A percentile compares a stretch with the other conserved stretches of the same genome.
These are phyloP conservation scores for Fomitopsis palustris DNA, from an alignment of 1,284 basidiomycete genomes.

Conservation along the genomic window DNA sequence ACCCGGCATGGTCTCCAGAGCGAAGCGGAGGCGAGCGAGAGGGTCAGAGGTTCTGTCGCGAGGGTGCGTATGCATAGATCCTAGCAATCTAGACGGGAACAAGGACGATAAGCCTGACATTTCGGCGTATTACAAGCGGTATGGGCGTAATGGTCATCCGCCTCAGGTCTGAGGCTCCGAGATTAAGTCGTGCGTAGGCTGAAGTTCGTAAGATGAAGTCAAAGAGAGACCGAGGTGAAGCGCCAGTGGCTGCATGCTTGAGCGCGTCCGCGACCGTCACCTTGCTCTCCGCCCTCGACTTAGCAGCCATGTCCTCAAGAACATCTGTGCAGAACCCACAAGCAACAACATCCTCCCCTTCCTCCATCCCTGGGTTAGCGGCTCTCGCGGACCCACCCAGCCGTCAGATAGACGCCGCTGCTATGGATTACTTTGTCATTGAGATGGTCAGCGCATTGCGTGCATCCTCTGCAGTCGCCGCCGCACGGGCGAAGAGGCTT, in stretches of 20 bases:
- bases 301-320: conserved; percentile 30
- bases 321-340: conserved; percentile 30
- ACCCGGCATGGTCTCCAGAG: conserved; percentile 74
- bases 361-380: conserved; percentile 38
- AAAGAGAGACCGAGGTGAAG: neutral
- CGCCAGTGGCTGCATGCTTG: neutral
- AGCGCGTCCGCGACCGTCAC: neutral
- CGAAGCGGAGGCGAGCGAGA: conserved; percentile 65
- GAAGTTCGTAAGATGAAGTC: neutral
- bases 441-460: conserved; percentile 73
- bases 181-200: neutral
- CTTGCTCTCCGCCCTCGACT: neutral
- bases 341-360: conserved; percentile 22
- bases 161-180: neutral
- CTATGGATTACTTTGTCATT: conserved; percentile 84
- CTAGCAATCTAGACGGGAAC: conserved; percentile 45
- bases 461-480: conserved; percentile 67
- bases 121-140: neutral
- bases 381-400: conserved; percentile 58
- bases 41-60: conserved; percentile 53
- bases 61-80: conserved; percentile 41
- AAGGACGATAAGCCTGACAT: conserved; percentile 48
- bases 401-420: conserved; percentile 66
- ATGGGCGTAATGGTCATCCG: neutral
- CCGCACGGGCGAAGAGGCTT: conserved; percentile 56